These are phyloP conservation scores for Calonectria pauciramosa DNA, from an alignment of 2,329 filamentous ascomycete genomes.

Conservation along the genomic window DNA sequence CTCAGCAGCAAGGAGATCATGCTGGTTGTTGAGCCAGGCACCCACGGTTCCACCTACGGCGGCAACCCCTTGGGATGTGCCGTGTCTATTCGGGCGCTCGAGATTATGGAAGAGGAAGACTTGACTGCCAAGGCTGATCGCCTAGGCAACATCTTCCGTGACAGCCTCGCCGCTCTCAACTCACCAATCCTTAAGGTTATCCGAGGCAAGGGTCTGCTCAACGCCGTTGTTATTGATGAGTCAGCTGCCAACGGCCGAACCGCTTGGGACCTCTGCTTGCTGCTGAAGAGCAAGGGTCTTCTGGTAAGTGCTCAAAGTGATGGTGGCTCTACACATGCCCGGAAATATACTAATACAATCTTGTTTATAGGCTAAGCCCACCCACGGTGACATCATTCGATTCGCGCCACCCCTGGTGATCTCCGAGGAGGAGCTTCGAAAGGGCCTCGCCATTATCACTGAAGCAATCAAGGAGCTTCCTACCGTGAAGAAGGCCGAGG, in stretches of 20 bases:
- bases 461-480: slow-evolving; percentile 88
- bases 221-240: slow-evolving; percentile 97
- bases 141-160: slow-evolving; percentile 86
- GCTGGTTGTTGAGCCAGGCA: slow-evolving; percentile 95
- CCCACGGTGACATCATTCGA: slow-evolving; percentile 98
- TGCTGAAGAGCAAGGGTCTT: slow-evolving; percentile 95
- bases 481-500: slow-evolving; percentile 57
- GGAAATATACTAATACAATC: slow-evolving; percentile 15
- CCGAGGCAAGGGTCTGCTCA: slow-evolving; percentile 93
- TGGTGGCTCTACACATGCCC: not conserved
- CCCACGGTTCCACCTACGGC: slow-evolving; percentile 98
- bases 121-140: slow-evolving; percentile 86
- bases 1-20: slow-evolving; percentile 91
- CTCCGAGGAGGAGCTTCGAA: slow-evolving; percentile 85
- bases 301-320: slow-evolving; percentile 72
- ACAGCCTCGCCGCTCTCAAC: slow-evolving; percentile 80
- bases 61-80: slow-evolving; percentile 97
- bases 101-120: slow-evolving; percentile 92
- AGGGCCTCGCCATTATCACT: slow-evolving; percentile 83
- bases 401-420: slow-evolving; percentile 98
- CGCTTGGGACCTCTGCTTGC: slow-evolving; percentile 96
- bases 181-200: slow-evolving; percentile 86
- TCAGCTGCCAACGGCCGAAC: slow-evolving; percentile 84
- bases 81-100: slow-evolving; percentile 93
- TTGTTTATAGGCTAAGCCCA: slow-evolving; percentile 86